phyloP scores from a whole-genome alignment of 176 grass and related monocot genomes.

The Dactylis glomerata region DNA sequence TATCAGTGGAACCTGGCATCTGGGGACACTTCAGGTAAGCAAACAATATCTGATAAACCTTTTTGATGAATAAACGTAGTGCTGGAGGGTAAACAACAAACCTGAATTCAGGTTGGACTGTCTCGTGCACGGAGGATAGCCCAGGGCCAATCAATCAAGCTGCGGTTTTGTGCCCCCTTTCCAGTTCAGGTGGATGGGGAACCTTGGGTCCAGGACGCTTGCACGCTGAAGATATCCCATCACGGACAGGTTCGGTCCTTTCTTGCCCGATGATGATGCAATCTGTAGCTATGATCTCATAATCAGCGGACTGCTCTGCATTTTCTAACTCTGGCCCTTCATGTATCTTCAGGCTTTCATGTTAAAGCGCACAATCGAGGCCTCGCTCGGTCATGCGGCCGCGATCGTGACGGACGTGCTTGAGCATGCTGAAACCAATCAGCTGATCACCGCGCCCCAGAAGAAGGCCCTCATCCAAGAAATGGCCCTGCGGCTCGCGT shows the following conservation, averaged over 20 bases:
- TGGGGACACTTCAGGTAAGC: conserved; percentile 72
- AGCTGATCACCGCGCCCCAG: conserved; percentile 60
- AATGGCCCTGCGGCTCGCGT: conserved; percentile 60
- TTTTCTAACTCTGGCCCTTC: not conserved
- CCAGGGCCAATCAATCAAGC: conserved; percentile 58
- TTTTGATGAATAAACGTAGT: not conserved
- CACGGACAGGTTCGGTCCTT: conserved; percentile 54
- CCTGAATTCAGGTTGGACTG: conserved; percentile 53
- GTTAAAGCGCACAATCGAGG: conserved; percentile 60
- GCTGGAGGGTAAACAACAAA: not conserved
- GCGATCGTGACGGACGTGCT: conserved; percentile 70
- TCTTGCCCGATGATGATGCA: not conserved
- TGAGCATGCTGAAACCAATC: conserved; percentile 63
- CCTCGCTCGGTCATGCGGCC: conserved; percentile 52
- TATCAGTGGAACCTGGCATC: conserved; percentile 71
- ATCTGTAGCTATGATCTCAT: not conserved
- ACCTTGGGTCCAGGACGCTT: conserved; percentile 66
- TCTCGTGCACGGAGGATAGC: conserved; percentile 67
- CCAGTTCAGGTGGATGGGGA: conserved; percentile 84
- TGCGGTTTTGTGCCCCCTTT: conserved; percentile 48
- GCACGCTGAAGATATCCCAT: conserved; percentile 68
- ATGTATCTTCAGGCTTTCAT: conserved; percentile 62
- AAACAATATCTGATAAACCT: not conserved
- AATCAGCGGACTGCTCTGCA: not conserved
- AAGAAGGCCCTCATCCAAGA: conserved; percentile 67